phyloP scores from a whole-genome alignment of 257 asterid genomes.

The Capsicum rhomboideum region DNA sequence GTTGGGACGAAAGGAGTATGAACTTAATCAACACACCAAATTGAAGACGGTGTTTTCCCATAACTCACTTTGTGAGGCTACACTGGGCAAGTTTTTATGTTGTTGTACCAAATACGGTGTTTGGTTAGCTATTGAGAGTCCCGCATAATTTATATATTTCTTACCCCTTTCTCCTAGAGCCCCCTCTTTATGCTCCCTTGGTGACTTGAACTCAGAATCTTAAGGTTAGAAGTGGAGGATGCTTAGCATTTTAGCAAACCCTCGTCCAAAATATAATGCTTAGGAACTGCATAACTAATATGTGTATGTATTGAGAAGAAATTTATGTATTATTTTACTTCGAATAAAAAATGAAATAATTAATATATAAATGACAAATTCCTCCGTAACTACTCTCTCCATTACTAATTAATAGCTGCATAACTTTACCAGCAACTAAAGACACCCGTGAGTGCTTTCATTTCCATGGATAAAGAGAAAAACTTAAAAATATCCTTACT shows the following conservation, averaged over 20 bases:
- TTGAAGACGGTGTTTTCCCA: too few species aligned
- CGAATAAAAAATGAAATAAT: too few species aligned
- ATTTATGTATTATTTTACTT: not conserved
- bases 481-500: not conserved
- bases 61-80: too few species aligned
- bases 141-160: too few species aligned
- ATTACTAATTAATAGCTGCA: not conserved
- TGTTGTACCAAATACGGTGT: not conserved
- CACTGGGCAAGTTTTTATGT: too few species aligned
- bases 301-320: not conserved
- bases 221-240: too few species aligned
- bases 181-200: too few species aligned
- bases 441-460: not conserved
- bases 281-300: not conserved
- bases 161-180: too few species aligned
- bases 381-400: not conserved
- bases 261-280: too few species aligned
- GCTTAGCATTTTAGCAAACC: too few species aligned
- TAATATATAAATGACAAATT: not conserved
- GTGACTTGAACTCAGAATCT: too few species aligned
- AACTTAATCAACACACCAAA: not conserved
- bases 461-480: constrained; percentile 11
- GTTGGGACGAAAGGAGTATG: too few species aligned
- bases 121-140: not conserved
- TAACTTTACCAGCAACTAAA: not conserved